Conservation (phyloP, 352 stramenopile genomes). For the Phytophthora podocarpi region DNA sequence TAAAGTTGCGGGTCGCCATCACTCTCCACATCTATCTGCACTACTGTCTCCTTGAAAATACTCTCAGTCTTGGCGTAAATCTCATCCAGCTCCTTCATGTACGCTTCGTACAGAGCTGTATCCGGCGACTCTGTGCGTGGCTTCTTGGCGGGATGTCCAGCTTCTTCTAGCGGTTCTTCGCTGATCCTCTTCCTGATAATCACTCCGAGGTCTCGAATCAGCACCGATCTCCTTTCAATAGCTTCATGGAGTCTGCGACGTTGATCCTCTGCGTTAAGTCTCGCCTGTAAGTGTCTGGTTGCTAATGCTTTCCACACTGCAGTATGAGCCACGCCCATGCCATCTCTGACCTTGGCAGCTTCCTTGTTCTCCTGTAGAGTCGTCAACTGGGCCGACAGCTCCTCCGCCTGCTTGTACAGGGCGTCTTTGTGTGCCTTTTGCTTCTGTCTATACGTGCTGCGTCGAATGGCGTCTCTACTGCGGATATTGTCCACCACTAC, state of each 20-base stretch:
- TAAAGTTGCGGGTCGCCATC: not conserved
- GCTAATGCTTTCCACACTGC: conserved; percentile 35
- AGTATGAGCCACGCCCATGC: not conserved
- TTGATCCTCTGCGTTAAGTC: conserved; percentile 27
- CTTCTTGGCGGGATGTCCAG: conserved; percentile 1
- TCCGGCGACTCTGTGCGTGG: conserved; percentile 19
- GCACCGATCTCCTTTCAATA: conserved; percentile 9
- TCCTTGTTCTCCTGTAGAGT: conserved; percentile 11
- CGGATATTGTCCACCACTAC: conserved; percentile 9
- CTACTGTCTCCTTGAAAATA: conserved; percentile 12
- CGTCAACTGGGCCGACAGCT: no score
- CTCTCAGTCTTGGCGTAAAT: conserved; percentile 32
- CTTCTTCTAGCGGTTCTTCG: conserved; percentile 16
- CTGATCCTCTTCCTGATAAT: conserved; percentile 31
- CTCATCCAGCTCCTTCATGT: conserved; percentile 32
- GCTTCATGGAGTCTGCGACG: conserved; percentile 11
- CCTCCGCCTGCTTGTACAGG: conserved; percentile 12
- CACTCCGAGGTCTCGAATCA: conserved; percentile 22
- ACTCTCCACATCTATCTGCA: no score
- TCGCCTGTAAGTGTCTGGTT: conserved; percentile 18
- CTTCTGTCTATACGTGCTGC: conserved; percentile 30
- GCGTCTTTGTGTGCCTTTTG: conserved; percentile 27
- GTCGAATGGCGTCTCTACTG: conserved; percentile 25
- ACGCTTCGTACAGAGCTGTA: conserved; percentile 26
- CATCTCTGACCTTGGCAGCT: not conserved